phyloP scores from a whole-genome alignment of 2,329 filamentous ascomycete genomes.

The Gnomoniopsis sp. region DNA sequence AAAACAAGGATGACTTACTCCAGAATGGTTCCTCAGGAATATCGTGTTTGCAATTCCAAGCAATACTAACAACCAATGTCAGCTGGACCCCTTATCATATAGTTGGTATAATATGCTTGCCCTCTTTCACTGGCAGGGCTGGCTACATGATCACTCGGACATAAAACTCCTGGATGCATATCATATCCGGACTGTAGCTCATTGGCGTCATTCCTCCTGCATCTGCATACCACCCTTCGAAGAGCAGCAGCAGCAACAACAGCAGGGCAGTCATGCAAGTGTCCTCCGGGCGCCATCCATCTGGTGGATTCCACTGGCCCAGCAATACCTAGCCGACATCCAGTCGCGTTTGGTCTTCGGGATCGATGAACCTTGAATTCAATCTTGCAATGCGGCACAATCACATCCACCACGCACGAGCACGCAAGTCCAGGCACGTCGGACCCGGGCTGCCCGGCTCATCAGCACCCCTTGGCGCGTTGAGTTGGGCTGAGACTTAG shows the following conservation, averaged over 20 bases:
- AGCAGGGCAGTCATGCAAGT: background rate
- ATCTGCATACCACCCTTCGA: background rate
- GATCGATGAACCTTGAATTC: background rate
- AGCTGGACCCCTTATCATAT: no score
- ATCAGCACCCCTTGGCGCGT: no score
- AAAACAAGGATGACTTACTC: background rate
- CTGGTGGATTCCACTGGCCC: conserved; percentile 7
- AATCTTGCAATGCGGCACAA: background rate
- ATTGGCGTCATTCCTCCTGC: background rate
- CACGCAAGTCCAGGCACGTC: conserved; percentile 12
- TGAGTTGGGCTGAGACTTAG: conserved; percentile 27
- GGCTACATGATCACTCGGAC: background rate
- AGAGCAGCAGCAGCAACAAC: background rate
- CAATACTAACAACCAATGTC: no score
- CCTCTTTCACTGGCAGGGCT: no score
- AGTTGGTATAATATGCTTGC: no score
- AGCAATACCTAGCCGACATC: background rate
- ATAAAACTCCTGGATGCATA: background rate
- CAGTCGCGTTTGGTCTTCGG: background rate
- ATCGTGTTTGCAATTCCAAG: background rate
- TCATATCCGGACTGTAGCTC: background rate
- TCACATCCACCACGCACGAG: background rate
- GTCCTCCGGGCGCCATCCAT: conserved; percentile 18
- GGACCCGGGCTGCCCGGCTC: conserved; percentile 12
- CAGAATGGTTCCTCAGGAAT: no score